phyloP scores from a whole-genome alignment of 23 red algal species.

The Porphyridium purpureum region DNA sequence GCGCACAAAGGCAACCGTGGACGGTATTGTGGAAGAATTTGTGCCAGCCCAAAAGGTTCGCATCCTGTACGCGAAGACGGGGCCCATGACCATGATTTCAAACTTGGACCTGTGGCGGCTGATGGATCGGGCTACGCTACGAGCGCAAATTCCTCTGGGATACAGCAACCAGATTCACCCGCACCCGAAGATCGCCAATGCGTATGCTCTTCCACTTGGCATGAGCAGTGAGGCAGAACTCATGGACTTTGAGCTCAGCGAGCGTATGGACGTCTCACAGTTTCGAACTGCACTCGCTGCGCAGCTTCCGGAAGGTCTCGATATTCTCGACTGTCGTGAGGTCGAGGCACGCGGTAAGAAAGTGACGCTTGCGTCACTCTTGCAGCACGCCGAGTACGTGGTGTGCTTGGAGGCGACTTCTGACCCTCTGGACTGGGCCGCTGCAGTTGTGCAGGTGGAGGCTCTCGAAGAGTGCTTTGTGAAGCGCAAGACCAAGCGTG shows the following conservation, averaged over 20 bases:
- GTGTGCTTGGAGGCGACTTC: too few relatives aligned
- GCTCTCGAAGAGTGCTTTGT: too few relatives aligned
- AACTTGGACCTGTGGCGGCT: conserved; percentile 34
- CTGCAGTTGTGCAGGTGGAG: too few relatives aligned
- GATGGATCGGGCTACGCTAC: conserved; percentile 33
- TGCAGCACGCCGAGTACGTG: too few relatives aligned
- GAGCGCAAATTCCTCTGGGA: conserved; percentile 32
- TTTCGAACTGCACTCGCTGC: conserved; percentile 10
- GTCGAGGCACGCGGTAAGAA: too few relatives aligned
- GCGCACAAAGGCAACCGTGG: conserved; percentile 3
- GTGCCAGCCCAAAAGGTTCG: conserved; percentile 18
- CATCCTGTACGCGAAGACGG: conserved; percentile 17
- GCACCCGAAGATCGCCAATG: conserved; percentile 21
- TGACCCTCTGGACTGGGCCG: too few relatives aligned
- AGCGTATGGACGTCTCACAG: conserved; percentile 7
- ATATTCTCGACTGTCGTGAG: too few relatives aligned
- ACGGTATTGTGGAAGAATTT: not conserved
- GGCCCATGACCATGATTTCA: conserved; percentile 17
- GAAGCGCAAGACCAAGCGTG: too few relatives aligned
- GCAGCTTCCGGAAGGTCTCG: too few relatives aligned
- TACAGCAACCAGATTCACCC: conserved; percentile 34
- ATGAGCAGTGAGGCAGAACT: conserved; percentile 24
- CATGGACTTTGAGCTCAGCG: conserved; percentile 21
- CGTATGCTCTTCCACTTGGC: conserved; percentile 45
- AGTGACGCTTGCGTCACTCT: too few relatives aligned